Conservation (phyloP, 495 filamentous ascomycete species). For the Lophiostoma macrostomum region DNA sequence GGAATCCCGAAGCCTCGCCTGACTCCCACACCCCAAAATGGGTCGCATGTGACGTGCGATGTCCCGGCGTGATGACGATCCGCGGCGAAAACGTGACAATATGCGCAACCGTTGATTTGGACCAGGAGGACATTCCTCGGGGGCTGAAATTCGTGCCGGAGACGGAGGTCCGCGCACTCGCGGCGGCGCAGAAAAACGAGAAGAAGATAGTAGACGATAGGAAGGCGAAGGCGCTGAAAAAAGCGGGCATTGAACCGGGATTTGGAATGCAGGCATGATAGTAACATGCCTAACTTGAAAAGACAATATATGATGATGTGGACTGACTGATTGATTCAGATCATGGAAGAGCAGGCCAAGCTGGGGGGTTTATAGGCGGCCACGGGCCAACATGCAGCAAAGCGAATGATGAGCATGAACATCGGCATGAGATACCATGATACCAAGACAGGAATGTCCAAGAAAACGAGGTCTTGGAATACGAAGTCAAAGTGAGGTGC, state of each 20-base stretch:
- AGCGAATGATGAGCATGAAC: no score
- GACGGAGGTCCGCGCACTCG: conserved; percentile 10
- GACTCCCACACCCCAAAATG: conserved; percentile 6
- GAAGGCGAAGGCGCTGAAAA: conserved; percentile 11
- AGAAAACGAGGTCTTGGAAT: no score
- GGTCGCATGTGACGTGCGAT: conserved; percentile 16
- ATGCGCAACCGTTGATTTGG: conserved; percentile 21
- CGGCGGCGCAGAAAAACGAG: conserved; percentile 8
- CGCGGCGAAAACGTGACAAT: conserved; percentile 30
- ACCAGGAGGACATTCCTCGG: conserved; percentile 18
- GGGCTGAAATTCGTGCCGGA: background rate
- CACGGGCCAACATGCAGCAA: no score
- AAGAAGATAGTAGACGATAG: conserved; percentile 6
- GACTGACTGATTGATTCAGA: no score
- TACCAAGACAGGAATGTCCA: no score
- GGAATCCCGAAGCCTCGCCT: conserved; percentile 73
- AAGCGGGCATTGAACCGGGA: conserved; percentile 18
- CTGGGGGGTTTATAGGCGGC: no score
- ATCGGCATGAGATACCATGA: no score
- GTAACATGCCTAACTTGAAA: no score
- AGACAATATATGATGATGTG: no score
- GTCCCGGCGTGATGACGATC: conserved; percentile 17
- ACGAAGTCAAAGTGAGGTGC: no score
- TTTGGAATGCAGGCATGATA: conserved; percentile 24
- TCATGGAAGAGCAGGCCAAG: no score